phyloP scores from a whole-genome alignment of 2,329 filamentous ascomycete genomes.

The Monascus ruber region DNA sequence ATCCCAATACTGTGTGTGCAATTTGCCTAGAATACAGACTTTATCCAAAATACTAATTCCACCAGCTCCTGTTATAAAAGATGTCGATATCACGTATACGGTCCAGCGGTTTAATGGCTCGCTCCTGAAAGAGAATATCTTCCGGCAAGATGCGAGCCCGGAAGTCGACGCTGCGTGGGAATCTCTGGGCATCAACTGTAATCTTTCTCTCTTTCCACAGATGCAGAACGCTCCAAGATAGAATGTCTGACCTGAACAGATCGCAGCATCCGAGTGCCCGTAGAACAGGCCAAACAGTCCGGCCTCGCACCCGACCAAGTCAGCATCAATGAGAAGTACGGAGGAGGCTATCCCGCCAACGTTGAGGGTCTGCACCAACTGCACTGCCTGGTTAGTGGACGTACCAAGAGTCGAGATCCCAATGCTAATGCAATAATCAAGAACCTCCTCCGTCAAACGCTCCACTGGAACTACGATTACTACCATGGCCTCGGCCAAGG shows the following conservation, averaged over 20 bases:
- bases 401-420: background rate
- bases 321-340: slow-evolving; percentile 43
- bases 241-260: slow-evolving; percentile 23
- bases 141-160: slow-evolving; percentile 38
- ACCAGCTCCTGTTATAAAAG: slow-evolving; percentile 25
- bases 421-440: slow-evolving; percentile 8
- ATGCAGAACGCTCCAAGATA: background rate
- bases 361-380: slow-evolving; percentile 23
- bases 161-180: slow-evolving; percentile 50
- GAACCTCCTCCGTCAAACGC: slow-evolving; percentile 48
- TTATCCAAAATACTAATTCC: background rate
- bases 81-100: slow-evolving; percentile 33
- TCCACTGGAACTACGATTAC: slow-evolving; percentile 50
- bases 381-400: slow-evolving; percentile 41
- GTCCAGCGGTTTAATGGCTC: slow-evolving; percentile 44
- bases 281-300: slow-evolving; percentile 38
- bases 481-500: slow-evolving; percentile 41
- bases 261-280: slow-evolving; percentile 38
- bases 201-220: slow-evolving; percentile 7
- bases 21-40: background rate
- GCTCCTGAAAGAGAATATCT: slow-evolving; percentile 44
- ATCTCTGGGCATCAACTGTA: slow-evolving; percentile 41
- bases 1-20: slow-evolving; percentile 15
- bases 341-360: slow-evolving; percentile 41
- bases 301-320: slow-evolving; percentile 46